A percentile compares a stretch with the other conserved stretches of the same genome.
These are phyloP conservation scores for Kwoniella sp. DNA, from an alignment of 768 basidiomycete species.

Conservation along the genomic window DNA sequence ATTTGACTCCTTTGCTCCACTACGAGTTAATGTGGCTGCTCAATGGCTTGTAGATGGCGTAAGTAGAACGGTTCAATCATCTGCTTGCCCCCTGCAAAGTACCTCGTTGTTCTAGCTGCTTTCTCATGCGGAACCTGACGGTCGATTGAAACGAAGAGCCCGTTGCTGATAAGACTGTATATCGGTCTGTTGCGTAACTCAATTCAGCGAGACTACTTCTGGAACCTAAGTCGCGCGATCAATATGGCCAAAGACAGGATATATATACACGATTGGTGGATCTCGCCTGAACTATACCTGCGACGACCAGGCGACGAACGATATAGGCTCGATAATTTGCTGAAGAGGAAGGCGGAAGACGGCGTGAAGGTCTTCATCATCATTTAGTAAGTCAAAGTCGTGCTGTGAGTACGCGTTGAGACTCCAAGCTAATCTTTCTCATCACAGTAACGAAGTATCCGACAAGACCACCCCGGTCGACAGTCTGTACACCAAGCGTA, in stretches of 20 bases:
- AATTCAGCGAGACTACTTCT: constrained; percentile 98
- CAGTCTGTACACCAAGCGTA: constrained; percentile 91
- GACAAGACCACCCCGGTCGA: constrained; percentile 91
- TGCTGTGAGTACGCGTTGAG: too few relatives aligned
- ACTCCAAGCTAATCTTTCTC: too few relatives aligned
- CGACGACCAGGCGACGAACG: constrained; percentile 79
- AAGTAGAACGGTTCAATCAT: constrained; percentile 55
- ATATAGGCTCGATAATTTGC: constrained; percentile 80
- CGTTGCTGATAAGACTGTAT: too few relatives aligned
- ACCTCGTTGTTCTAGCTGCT: too few relatives aligned
- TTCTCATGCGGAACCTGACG: too few relatives aligned
- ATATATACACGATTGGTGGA: constrained; percentile 99
- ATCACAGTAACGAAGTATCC: constrained; percentile 83
- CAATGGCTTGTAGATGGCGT: constrained; percentile 99
- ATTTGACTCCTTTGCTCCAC: constrained; percentile 93
- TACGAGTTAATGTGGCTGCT: constrained; percentile 86
- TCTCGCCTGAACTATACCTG: constrained; percentile 70
- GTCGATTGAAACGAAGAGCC: too few relatives aligned
- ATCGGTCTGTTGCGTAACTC: too few relatives aligned
- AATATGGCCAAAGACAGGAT: constrained; percentile 82
- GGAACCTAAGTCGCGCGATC: constrained; percentile 91
- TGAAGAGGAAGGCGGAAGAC: constrained; percentile 88
- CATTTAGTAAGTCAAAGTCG: constrained; percentile 73
- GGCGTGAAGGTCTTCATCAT: constrained; percentile 96
- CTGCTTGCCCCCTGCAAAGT: background rate